Conservation (phyloP, 2,329 filamentous ascomycete species). For the Massarina eburnea region DNA sequence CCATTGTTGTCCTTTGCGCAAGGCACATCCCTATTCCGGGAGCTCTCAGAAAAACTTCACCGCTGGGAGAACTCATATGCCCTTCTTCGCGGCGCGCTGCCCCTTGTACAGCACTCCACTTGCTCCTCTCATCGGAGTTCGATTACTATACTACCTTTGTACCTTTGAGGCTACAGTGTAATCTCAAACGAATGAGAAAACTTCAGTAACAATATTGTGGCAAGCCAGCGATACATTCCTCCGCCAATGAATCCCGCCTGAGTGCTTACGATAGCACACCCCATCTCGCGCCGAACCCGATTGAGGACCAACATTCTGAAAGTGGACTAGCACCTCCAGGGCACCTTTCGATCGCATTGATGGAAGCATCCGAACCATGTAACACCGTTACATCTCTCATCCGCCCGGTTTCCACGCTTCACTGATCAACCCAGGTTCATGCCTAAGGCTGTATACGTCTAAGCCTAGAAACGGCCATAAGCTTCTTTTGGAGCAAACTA, state of each 20-base stretch:
- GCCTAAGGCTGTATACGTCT: too few relatives aligned
- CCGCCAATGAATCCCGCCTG: not conserved
- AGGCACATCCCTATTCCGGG: conserved; percentile 5
- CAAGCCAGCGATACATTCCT: not conserved
- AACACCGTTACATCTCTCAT: not conserved
- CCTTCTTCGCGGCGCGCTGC: not conserved
- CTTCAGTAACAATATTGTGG: not conserved
- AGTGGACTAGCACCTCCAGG: not conserved
- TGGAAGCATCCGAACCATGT: not conserved
- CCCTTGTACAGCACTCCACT: not conserved
- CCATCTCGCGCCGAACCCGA: not conserved
- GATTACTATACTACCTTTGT: too few relatives aligned
- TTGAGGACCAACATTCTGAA: not conserved
- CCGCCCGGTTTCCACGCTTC: not conserved
- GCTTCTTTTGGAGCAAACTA: not conserved
- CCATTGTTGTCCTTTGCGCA: not conserved
- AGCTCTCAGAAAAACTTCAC: not conserved
- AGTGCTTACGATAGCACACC: not conserved
- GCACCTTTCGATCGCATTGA: not conserved
- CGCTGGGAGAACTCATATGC: not conserved
- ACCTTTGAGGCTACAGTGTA: not conserved
- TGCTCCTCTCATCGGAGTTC: not conserved
- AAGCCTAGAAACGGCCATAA: not conserved
- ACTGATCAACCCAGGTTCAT: not conserved
- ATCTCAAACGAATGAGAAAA: not conserved